Conservation (phyloP, 2,329 filamentous ascomycete species). For the Colletotrichum sp. region DNA sequence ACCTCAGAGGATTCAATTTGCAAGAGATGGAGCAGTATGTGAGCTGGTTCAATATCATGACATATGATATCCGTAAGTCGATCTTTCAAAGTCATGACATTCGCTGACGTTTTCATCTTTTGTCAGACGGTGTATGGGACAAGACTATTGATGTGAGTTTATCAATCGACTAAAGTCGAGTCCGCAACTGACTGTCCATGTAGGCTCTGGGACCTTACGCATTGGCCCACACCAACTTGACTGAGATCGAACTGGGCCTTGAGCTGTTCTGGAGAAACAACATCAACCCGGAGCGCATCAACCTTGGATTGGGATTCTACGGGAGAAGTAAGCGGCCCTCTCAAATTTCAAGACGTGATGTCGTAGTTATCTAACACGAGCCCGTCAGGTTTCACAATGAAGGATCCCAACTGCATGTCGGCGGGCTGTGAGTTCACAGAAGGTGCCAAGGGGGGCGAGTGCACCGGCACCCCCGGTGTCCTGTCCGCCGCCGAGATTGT, state of each 20-base stretch:
- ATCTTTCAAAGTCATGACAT: neutral
- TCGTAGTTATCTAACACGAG: neutral
- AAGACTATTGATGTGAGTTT: conserved; percentile 15
- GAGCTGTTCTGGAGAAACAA: conserved; percentile 27
- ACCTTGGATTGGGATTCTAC: conserved; percentile 30
- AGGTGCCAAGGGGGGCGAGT: neutral
- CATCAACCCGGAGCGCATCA: conserved; percentile 28
- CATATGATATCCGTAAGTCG: conserved; percentile 39
- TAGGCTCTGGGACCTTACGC: conserved; percentile 9
- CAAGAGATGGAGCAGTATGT: conserved; percentile 17
- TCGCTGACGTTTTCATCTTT: neutral
- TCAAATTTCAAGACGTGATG: neutral
- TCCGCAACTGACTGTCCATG: neutral
- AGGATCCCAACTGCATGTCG: neutral
- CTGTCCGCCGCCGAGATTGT: conserved; percentile 24
- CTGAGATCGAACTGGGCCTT: conserved; percentile 31
- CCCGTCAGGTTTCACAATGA: neutral
- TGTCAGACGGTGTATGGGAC: conserved; percentile 26
- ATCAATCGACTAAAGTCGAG: neutral
- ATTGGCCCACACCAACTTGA: conserved; percentile 33
- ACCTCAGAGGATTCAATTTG: conserved; percentile 29
- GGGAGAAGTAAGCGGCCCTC: neutral
- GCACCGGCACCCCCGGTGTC: neutral
- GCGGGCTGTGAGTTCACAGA: neutral
- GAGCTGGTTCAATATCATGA: conserved; percentile 44